Evolutionary conservation across 2,329 filamentous ascomycete genomes (phyloP), one percentile per base, ranked within the genome.

Genomic region (Talaromyces sp.): DNA sequence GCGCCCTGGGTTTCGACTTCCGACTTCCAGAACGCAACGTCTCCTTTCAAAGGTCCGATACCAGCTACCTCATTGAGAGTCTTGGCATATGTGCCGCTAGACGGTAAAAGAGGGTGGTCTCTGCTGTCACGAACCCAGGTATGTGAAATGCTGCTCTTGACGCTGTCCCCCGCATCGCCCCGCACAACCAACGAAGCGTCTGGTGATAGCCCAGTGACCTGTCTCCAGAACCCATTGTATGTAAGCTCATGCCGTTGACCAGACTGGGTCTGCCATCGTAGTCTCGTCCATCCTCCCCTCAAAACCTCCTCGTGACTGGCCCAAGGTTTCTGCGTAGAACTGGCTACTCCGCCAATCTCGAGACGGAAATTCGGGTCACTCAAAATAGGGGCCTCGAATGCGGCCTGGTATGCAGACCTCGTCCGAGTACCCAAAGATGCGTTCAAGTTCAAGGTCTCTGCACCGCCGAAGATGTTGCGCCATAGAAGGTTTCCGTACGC

Each of bases 21-120:
- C n/a, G 88, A 87, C 78, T 96, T 99, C 75, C 87, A 91, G 76
- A 97, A 98, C n/a, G 90, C 88, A 1, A 96, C 92, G 70, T 98
- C 95, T 42, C 95, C 95, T 66, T 85, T 86, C 18, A 99, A 80
- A 0, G 89, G 87, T 0, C 93, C 92, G 76, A 89, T 87, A 11
- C 95, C 93, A 2, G 95, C 93, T n/a, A 98, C 75, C 72, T 98
- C 93, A 31, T 89, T 85, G 25, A 87, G 81, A 0, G 89, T 86
- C 73, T 92, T 92, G 31, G 93, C 70, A 68, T 96, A 84, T 75
- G 93, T 95, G 33, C 95, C 95, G 62, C 83, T 83, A 63, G 89
- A 89, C 0, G 95, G 93, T 7, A 99, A 83, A 73, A 96, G 87
- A 1, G 92, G 88, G 72, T 92, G 89, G 72, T 98, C 91, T 67